Percentiles rank a stretch among this genome's conserved stretches.
phyloP scores from a whole-genome alignment of 2,329 filamentous ascomycete species.

The Aspergillus neotritici region DNA sequence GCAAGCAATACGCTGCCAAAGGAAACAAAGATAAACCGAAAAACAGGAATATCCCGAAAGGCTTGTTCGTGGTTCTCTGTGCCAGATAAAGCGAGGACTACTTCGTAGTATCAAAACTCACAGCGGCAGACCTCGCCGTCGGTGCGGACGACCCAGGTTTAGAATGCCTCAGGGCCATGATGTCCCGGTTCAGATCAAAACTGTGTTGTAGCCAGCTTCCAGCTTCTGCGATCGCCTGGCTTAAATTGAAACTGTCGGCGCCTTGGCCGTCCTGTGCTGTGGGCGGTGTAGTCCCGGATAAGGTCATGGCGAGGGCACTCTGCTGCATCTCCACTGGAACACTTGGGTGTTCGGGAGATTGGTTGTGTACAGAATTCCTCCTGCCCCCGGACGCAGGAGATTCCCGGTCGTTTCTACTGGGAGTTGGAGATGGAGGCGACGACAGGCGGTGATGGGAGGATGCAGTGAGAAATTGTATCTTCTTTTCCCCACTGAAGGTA shows the following conservation, averaged over 20 bases:
- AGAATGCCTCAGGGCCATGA: conserved; percentile 14
- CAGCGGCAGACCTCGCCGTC: conserved; percentile 1
- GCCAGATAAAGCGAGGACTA: not conserved
- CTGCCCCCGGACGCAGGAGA: conserved; percentile 3
- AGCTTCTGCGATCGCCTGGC: conserved; percentile 41
- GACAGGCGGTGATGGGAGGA: conserved; percentile 9
- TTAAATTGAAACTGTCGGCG: conserved; percentile 38
- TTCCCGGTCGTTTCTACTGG: not conserved
- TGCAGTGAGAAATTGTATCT: conserved; percentile 8
- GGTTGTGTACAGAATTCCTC: conserved; percentile 3
- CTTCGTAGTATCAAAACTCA: conserved; percentile 13
- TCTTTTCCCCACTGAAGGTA: conserved; percentile 32
- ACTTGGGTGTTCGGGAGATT: conserved; percentile 3
- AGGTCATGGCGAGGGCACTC: conserved; percentile 25
- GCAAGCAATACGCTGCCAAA: not conserved
- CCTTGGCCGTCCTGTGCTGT: conserved; percentile 35
- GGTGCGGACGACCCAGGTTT: conserved; percentile 10
- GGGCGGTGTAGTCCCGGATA: conserved; percentile 28
- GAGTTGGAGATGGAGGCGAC: conserved; percentile 4
- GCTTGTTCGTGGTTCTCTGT: not conserved
- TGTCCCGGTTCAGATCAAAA: conserved; percentile 38
- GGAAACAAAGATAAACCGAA: too few relatives aligned
- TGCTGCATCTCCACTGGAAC: conserved; percentile 12
- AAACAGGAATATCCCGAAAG: conserved; percentile 1
- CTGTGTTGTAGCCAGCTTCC: conserved; percentile 43